phyloP scores from a whole-genome alignment of 2,329 filamentous ascomycete genomes.

The Fusarium robinianum region DNA sequence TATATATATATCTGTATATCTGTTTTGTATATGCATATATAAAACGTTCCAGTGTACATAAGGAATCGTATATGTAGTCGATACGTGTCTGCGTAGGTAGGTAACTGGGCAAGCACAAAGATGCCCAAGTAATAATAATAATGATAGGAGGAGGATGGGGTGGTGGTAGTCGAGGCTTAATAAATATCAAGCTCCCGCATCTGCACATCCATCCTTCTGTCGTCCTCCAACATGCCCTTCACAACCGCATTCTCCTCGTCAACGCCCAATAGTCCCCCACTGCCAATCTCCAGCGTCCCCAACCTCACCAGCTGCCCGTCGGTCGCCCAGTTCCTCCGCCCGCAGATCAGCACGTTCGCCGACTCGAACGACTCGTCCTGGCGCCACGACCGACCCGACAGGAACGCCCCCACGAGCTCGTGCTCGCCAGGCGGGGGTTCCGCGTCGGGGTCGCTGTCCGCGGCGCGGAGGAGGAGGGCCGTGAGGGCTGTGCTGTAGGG shows the following conservation, averaged over 20 bases:
- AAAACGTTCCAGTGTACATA: no score
- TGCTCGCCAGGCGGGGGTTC: conserved; percentile 34
- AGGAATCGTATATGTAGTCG: no score
- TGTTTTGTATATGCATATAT: no score
- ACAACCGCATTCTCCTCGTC: conserved; percentile 34
- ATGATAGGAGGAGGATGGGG: no score
- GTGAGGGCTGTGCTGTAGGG: conserved; percentile 25
- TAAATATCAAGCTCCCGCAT: conserved; percentile 45
- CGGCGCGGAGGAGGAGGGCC: conserved; percentile 30
- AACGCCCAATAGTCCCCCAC: conserved; percentile 34
- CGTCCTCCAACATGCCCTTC: conserved; percentile 36
- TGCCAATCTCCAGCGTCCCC: conserved; percentile 37
- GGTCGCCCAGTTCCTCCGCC: conserved; percentile 34
- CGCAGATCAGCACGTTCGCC: conserved; percentile 40
- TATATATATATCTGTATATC: no score
- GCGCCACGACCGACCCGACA: conserved; percentile 41
- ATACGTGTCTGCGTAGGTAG: no score
- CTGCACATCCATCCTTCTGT: conserved; percentile 36
- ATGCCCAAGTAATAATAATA: no score
- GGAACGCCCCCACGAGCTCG: conserved; percentile 35
- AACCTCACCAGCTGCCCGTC: conserved; percentile 39
- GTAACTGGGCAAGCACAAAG: no score
- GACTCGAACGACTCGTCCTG: conserved; percentile 32
- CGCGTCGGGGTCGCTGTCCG: conserved; percentile 14
- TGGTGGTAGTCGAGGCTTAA: no score